These are phyloP conservation scores for Trichoderma cornu-damae DNA, from an alignment of 2,329 filamentous ascomycete species.

Conservation along the genomic window DNA sequence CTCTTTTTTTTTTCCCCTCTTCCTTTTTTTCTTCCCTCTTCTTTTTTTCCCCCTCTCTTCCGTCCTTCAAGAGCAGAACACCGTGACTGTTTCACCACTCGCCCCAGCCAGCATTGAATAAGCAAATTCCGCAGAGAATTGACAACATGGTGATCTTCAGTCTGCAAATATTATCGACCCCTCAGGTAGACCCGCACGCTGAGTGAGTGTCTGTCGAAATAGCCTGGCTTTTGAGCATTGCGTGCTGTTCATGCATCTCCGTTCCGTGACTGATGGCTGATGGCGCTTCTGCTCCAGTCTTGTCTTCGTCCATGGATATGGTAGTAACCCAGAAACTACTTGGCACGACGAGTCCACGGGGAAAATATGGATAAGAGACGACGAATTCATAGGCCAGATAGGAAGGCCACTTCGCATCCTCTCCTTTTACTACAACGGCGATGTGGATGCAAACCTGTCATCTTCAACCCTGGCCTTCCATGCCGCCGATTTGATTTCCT, in stretches of 20 bases:
- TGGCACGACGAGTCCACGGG: slow-evolving; percentile 26
- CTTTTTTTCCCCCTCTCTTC: neutral
- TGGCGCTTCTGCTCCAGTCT: slow-evolving; percentile 25
- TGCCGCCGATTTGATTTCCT: slow-evolving; percentile 23
- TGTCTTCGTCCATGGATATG: slow-evolving; percentile 26
- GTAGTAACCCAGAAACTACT: slow-evolving; percentile 20
- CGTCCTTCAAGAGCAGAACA: neutral
- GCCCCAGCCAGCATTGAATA: neutral
- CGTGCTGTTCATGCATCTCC: neutral
- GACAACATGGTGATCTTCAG: slow-evolving; percentile 7
- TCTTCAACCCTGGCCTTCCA: slow-evolving; percentile 25
- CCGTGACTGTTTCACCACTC: neutral
- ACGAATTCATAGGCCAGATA: slow-evolving; percentile 23
- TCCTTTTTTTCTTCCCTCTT: neutral
- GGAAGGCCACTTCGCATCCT: slow-evolving; percentile 22
- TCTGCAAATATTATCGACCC: slow-evolving; percentile 16
- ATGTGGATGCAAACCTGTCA: slow-evolving; percentile 24
- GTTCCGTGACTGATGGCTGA: slow-evolving; percentile 21
- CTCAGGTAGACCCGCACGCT: slow-evolving; percentile 11
- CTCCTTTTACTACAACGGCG: slow-evolving; percentile 25
- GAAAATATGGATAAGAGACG: slow-evolving; percentile 26
- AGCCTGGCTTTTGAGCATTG: neutral
- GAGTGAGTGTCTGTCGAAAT: slow-evolving; percentile 14
- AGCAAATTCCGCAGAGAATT: neutral
- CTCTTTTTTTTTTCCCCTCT: no score